Conservation (phyloP, 1,139 yeast genomes). For the Geotrichum carabidarum region DNA sequence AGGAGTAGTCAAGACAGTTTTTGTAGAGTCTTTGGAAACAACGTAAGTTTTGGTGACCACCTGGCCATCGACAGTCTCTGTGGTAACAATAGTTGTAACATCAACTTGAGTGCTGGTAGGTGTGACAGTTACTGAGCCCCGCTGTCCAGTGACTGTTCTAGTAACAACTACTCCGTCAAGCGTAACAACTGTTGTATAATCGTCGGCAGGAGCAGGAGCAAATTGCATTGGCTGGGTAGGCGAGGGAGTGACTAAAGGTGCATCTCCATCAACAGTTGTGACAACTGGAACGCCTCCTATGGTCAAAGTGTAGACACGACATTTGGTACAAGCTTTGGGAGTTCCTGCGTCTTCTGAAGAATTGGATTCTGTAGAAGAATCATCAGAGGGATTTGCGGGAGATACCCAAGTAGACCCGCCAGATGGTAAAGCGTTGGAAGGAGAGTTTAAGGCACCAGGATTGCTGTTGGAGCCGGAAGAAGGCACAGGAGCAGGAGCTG, state of each 20-base stretch:
- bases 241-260: background rate
- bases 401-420: background rate
- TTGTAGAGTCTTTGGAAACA: slow-evolving; percentile 1
- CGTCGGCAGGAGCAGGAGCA: slow-evolving; percentile 4
- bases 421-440: background rate
- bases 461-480: background rate
- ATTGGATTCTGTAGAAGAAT: background rate
- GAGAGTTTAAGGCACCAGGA: background rate
- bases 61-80: slow-evolving; percentile 11
- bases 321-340: slow-evolving; percentile 4
- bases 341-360: background rate
- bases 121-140: slow-evolving; percentile 8
- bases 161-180: slow-evolving; percentile 13
- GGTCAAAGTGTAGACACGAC: slow-evolving; percentile 4
- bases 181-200: slow-evolving; percentile 13
- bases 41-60: slow-evolving; percentile 10
- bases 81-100: slow-evolving; percentile 10
- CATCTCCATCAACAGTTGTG: background rate
- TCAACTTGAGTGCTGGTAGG: slow-evolving; percentile 14
- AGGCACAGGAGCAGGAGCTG: background rate
- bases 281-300: slow-evolving; percentile 1
- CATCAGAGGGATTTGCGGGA: background rate
- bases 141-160: slow-evolving; percentile 7
- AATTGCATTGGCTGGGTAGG: background rate
- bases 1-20: background rate